phyloP scores from a whole-genome alignment of 768 basidiomycete genomes.

The Lactifluus volemus region DNA sequence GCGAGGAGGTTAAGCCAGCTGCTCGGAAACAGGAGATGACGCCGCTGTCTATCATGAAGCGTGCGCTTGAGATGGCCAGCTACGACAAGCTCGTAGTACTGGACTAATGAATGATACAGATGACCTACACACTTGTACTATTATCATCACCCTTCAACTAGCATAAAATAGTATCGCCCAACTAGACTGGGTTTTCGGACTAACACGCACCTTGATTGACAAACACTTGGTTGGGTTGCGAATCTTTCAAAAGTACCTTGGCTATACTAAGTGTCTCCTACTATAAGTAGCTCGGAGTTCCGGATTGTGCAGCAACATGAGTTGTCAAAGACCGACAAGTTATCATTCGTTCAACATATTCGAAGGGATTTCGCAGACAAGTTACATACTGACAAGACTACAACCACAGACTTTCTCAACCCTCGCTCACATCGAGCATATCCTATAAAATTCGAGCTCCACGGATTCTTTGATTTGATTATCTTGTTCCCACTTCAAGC shows the following conservation, averaged over 20 bases:
- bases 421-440: too few relatives aligned
- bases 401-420: not conserved
- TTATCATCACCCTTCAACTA: too few relatives aligned
- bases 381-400: not conserved
- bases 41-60: conserved; percentile 28
- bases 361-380: not conserved
- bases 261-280: too few relatives aligned
- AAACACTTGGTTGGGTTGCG: too few relatives aligned
- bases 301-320: too few relatives aligned
- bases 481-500: not conserved
- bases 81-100: conserved; percentile 51
- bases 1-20: conserved; percentile 26
- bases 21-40: conserved; percentile 29
- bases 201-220: too few relatives aligned
- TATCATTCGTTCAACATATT: too few relatives aligned
- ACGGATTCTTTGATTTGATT: not conserved
- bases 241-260: too few relatives aligned
- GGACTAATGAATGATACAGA: conserved; percentile 31
- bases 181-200: too few relatives aligned
- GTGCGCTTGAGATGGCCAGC: conserved; percentile 38
- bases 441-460: not conserved
- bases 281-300: too few relatives aligned
- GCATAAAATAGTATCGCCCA: too few relatives aligned
- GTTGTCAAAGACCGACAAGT: too few relatives aligned
- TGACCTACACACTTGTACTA: not conserved